Base-by-base conservation (phyloP, 441 rosid genomes). In the Pelargonium myrrhifolium region DNA sequence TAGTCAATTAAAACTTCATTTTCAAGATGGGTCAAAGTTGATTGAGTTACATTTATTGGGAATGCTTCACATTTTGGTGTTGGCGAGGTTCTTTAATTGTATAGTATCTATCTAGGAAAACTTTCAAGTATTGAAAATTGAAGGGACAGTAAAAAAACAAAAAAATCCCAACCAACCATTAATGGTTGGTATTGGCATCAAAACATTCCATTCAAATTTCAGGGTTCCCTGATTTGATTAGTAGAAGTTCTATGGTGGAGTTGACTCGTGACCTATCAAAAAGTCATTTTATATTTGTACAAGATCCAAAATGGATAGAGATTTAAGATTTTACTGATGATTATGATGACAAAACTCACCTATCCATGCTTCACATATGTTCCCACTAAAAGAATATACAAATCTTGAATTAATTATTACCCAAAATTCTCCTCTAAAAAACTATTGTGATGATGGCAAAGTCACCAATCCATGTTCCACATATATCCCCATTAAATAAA, bases 341-440 rank as follows among this genome's bases (percentile, higher is more conserved):
- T 58, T 58, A 58, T 58, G 21, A 22, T 22, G 62, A 58, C n/a
- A 42, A 42, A 42, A 58, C 35, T 58, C 24, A 58, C 62, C 62
- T 21, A 58, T 58, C 62, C 10, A 58, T 10, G 62, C 62, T 58
- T 58, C 62, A 58, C 62, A 58, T 58, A 58, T 58, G 62, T 58
- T 58, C 62, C 62, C 62, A 58, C 62, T 58, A 22, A 21, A 21
- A 22, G 62, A 58, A 58, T 58, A 58, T 58, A 10, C 62, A 58
- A 58, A 58, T 58, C 62, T 58, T 58, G 62, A 21, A 28, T 58
- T 58, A 21, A 58, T 58, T 58, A 58, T 22, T 22, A 14, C 14
- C 11, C 47, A 42, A 42, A 58, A 58, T 10, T 58, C 11, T 58
- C 62, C n/a, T 58, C 62, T 58, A 42, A 42, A 42, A 9, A 58